Conservation (phyloP, 2,329 filamentous ascomycete species). For the Neurospora sp. region DNA sequence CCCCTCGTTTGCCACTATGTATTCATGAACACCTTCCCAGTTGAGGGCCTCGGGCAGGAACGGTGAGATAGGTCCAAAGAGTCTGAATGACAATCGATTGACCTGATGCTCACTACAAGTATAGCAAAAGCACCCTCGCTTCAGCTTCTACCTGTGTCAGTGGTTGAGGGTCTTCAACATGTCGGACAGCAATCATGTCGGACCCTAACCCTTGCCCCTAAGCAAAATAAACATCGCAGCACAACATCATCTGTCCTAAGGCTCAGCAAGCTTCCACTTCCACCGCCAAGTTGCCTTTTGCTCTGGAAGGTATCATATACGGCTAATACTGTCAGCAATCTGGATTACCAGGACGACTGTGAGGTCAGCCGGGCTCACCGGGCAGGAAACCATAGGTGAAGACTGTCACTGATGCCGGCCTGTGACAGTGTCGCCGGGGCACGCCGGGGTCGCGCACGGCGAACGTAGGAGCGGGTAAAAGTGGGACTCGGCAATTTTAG, state of each 20-base stretch:
- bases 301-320: not conserved
- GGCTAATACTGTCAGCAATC: not conserved
- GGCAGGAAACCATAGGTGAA: not conserved
- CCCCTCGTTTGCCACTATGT: not conserved
- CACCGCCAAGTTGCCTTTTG: not conserved
- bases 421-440: not conserved
- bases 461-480: constrained; percentile 3
- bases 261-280: not conserved
- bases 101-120: too few species aligned
- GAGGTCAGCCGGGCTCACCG: not conserved
- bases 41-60: not conserved
- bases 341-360: not conserved
- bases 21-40: not conserved
- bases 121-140: too few species aligned
- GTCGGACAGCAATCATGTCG: too few species aligned
- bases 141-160: too few species aligned
- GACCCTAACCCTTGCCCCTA: too few species aligned
- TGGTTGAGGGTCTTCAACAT: too few species aligned
- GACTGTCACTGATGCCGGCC: not conserved
- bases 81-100: not conserved
- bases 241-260: too few species aligned
- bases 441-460: not conserved
- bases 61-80: not conserved
- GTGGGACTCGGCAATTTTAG: not conserved
- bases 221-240: too few species aligned